These are phyloP conservation scores for Globisporangium camurandrum DNA, from an alignment of 352 stramenopile species.

Conservation along the genomic window DNA sequence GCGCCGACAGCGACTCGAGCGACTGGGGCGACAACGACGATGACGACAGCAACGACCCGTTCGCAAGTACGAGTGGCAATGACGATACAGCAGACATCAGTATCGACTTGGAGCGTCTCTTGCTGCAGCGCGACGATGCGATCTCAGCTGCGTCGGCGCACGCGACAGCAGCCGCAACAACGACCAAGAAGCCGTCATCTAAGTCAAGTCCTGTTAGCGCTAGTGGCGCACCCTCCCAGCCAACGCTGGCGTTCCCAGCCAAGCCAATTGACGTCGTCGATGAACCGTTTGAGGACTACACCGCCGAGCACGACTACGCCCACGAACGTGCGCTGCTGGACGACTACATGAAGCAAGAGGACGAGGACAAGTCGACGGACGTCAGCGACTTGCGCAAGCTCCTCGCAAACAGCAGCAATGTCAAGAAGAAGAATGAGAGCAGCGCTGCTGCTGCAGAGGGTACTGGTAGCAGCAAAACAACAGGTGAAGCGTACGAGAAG, in stretches of 20 bases:
- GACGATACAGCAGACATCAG: constrained; percentile 15
- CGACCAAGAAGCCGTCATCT: neutral
- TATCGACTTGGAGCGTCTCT: constrained; percentile 54
- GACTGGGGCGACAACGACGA: constrained; percentile 69
- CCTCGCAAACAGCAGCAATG: constrained; percentile 50
- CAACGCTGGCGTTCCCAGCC: constrained; percentile 38
- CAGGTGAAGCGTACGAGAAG: constrained; percentile 72
- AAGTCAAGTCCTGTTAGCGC: neutral
- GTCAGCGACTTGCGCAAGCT: constrained; percentile 49
- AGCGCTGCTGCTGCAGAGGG: constrained; percentile 11
- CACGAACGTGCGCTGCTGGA: constrained; percentile 71
- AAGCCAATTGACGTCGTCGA: constrained; percentile 67
- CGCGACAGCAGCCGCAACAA: constrained; percentile 9
- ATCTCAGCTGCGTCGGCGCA: constrained; percentile 30
- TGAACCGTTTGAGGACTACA: constrained; percentile 68
- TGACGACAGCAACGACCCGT: constrained; percentile 15
- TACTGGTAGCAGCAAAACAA: too few relatives aligned
- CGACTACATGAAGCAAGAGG: constrained; percentile 74
- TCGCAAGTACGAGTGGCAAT: constrained; percentile 6
- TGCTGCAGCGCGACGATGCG: constrained; percentile 64
- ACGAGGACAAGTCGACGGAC: constrained; percentile 70
- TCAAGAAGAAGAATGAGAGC: constrained; percentile 2
- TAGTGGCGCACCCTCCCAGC: neutral
- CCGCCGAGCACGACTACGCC: constrained; percentile 47
- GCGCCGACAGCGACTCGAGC: constrained; percentile 42